phyloP scores from a whole-genome alignment of 495 filamentous ascomycete species.

The Talaromyces stipitatus region DNA sequence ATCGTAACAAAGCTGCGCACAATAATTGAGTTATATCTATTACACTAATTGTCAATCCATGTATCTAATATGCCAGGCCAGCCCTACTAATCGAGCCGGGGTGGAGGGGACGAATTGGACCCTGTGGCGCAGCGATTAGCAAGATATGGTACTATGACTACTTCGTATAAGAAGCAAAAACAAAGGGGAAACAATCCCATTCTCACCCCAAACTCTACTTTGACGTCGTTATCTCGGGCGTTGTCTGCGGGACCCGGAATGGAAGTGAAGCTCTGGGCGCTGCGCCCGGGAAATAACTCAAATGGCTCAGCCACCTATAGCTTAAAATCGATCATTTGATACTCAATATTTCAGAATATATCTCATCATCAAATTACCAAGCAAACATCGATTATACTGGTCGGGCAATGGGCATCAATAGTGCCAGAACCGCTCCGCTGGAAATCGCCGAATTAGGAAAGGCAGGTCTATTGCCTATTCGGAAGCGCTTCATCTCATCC shows the following conservation, averaged over 20 bases:
- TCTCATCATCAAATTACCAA: too few species aligned
- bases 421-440: background rate
- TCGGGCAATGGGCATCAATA: too few species aligned
- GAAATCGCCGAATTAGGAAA: background rate
- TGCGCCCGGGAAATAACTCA: background rate
- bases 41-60: background rate
- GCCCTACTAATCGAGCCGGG: background rate
- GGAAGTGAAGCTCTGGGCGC: background rate
- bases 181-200: background rate
- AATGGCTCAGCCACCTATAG: background rate
- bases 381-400: too few species aligned
- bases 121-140: background rate
- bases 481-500: background rate
- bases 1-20: background rate
- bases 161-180: background rate
- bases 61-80: background rate
- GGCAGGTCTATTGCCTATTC: background rate
- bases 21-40: background rate
- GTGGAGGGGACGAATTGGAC: background rate
- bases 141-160: background rate
- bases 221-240: background rate
- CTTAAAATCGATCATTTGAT: background rate
- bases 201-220: background rate
- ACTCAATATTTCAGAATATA: background rate
- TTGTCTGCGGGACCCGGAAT: background rate